Percentiles rank a stretch among this genome's conserved stretches.
Conservation (phyloP, 371 early-diverging fungal genomes). For the Paraphysoderma sedebokerense region DNA sequence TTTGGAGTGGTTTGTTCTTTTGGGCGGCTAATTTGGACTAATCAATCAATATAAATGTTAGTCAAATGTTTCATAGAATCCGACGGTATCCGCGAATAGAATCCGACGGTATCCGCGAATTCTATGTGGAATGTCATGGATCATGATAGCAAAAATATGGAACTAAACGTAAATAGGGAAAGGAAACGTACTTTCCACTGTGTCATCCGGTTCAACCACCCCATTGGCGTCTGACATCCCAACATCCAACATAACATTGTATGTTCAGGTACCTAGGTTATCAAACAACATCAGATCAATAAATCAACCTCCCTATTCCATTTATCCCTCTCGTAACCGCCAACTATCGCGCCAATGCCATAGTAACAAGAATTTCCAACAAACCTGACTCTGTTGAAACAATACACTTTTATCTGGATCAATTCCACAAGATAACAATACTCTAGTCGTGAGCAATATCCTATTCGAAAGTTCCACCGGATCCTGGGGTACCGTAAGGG, state of each 20-base stretch:
- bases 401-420: conserved; percentile 53
- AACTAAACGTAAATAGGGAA: conserved; percentile 1
- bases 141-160: not conserved
- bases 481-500: conserved; percentile 66
- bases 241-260: conserved; percentile 73
- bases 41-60: not conserved
- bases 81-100: not conserved
- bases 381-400: conserved; percentile 59
- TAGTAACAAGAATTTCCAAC: not conserved
- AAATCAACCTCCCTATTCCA: too few species aligned
- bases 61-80: not conserved
- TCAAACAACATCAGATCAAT: too few species aligned
- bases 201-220: conserved; percentile 83
- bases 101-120: not conserved
- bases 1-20: conserved; percentile 10
- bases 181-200: conserved; percentile 66
- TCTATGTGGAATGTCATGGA: too few species aligned
- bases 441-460: conserved; percentile 45
- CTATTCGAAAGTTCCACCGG: conserved; percentile 41
- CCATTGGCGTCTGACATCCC: conserved; percentile 66
- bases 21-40: conserved; percentile 26
- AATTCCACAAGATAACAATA: conserved; percentile 72
- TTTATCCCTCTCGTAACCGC: too few species aligned
- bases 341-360: too few species aligned
- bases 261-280: conserved; percentile 47